Evolutionary conservation across 1,284 basidiomycete genomes (phyloP).

Genomic region (Ustanciosporium gigantosporum): DNA sequence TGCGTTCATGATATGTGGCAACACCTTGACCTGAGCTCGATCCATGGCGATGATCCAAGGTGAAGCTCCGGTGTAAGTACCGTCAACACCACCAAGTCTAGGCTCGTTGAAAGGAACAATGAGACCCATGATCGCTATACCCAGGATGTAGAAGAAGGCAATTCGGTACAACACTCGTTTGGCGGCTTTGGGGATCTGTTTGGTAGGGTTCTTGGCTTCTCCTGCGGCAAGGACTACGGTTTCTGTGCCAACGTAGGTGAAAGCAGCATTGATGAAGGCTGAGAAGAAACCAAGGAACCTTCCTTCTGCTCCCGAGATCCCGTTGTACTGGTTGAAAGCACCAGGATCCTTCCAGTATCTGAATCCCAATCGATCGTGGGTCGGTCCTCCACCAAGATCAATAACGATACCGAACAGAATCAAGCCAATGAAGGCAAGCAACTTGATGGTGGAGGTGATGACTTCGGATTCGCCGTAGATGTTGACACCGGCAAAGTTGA

Average conservation of each 20-base stretch:
- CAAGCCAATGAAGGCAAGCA: constrained; percentile 66
- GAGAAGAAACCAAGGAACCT: constrained; percentile 63
- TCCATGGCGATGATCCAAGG: constrained; percentile 63
- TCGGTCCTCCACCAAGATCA: constrained; percentile 60
- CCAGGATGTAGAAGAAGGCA: constrained; percentile 61
- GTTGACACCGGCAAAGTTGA: constrained; percentile 52
- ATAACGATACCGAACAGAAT: constrained; percentile 67
- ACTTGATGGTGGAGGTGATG: constrained; percentile 67
- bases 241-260: constrained; percentile 80
- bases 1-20: constrained; percentile 71
- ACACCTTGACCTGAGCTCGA: constrained; percentile 62
- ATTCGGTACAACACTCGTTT: constrained; percentile 62
- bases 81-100: constrained; percentile 13
- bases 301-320: constrained; percentile 67
- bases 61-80: constrained; percentile 30
- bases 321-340: constrained; percentile 62
- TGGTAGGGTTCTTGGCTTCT: constrained; percentile 65
- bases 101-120: constrained; percentile 47
- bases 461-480: constrained; percentile 66
- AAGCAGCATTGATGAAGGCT: constrained; percentile 68
- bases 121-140: constrained; percentile 61
- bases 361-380: constrained; percentile 39
- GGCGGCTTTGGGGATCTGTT: constrained; percentile 53
- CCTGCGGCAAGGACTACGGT: constrained; percentile 81
- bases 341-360: constrained; percentile 61